A percentile compares a stretch with the other conserved stretches of the same genome.
Conservation (phyloP, 495 filamentous ascomycete species). For the Poronia punctata region DNA sequence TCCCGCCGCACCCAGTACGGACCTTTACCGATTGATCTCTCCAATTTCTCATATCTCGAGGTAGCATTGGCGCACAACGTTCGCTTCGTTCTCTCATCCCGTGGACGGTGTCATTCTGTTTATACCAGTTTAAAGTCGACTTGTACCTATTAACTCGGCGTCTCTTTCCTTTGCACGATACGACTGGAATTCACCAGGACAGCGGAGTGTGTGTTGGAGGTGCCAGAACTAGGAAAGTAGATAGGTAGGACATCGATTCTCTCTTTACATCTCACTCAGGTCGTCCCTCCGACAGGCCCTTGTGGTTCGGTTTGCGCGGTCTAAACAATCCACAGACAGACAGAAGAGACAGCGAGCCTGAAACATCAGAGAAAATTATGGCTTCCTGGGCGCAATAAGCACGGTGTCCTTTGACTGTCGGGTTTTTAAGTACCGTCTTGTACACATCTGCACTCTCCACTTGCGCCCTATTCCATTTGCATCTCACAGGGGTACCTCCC, state of each 20-base stretch:
- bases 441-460: too few relatives aligned
- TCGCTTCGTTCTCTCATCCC: not conserved
- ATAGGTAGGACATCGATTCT: conserved; percentile 4
- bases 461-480: too few relatives aligned
- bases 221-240: conserved; percentile 4
- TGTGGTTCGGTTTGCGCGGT: conserved; percentile 1
- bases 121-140: too few relatives aligned
- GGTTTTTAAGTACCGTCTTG: too few relatives aligned
- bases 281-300: not conserved
- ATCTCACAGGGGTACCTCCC: too few relatives aligned
- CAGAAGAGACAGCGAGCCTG: too few relatives aligned
- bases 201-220: conserved; percentile 2
- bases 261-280: conserved; percentile 2
- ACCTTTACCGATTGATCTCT: not conserved
- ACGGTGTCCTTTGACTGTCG: too few relatives aligned
- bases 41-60: not conserved
- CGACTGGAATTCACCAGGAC: conserved; percentile 3
- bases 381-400: too few relatives aligned
- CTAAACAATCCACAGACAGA: too few relatives aligned
- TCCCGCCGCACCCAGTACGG: not conserved
- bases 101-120: not conserved
- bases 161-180: conserved; percentile 7
- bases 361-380: too few relatives aligned
- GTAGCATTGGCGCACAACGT: not conserved
- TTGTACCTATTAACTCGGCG: too few relatives aligned